These are phyloP conservation scores for Sugiyamaella valdiviana DNA, from an alignment of 805 yeast species.

Conservation along the genomic window DNA sequence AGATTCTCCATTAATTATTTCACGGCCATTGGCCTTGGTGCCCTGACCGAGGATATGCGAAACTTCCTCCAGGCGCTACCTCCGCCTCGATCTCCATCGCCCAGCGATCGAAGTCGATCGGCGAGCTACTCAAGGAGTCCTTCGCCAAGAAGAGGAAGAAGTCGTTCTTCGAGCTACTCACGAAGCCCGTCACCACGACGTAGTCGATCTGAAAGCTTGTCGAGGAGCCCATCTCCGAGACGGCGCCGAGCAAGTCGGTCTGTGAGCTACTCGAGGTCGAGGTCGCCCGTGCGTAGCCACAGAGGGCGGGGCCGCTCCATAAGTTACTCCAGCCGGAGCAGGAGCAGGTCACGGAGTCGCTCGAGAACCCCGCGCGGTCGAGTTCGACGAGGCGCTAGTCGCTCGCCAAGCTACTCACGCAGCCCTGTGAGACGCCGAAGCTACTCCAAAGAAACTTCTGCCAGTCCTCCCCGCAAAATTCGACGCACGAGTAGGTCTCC, in stretches of 20 bases:
- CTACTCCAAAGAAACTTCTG: too few species aligned
- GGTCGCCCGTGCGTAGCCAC: too few species aligned
- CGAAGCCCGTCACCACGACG: slow-evolving; percentile 12
- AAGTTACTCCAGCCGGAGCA: slow-evolving; percentile 8
- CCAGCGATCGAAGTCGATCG: background rate
- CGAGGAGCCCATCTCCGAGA: slow-evolving; percentile 2
- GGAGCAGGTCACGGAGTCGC: too few species aligned
- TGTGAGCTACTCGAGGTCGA: slow-evolving; percentile 13
- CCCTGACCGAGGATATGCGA: slow-evolving; percentile 78
- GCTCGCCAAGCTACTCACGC: slow-evolving; percentile 5
- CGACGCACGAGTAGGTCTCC: too few species aligned
- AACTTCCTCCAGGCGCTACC: slow-evolving; percentile 33
- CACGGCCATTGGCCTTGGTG: slow-evolving; percentile 87
- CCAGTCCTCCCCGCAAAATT: too few species aligned
- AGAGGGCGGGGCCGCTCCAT: too few species aligned
- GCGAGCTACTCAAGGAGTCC: background rate
- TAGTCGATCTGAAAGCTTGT: slow-evolving; percentile 15
- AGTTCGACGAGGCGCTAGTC: slow-evolving; percentile 8
- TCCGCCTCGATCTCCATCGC: background rate
- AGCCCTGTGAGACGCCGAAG: background rate
- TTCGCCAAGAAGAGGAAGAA: slow-evolving; percentile 5
- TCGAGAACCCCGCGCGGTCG: too few species aligned
- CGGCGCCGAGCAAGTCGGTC: slow-evolving; percentile 19
- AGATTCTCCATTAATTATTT: slow-evolving; percentile 82
- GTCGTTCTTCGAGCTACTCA: background rate